phyloP scores from a whole-genome alignment of 805 yeast genomes.

The Candida tallmaniae region DNA sequence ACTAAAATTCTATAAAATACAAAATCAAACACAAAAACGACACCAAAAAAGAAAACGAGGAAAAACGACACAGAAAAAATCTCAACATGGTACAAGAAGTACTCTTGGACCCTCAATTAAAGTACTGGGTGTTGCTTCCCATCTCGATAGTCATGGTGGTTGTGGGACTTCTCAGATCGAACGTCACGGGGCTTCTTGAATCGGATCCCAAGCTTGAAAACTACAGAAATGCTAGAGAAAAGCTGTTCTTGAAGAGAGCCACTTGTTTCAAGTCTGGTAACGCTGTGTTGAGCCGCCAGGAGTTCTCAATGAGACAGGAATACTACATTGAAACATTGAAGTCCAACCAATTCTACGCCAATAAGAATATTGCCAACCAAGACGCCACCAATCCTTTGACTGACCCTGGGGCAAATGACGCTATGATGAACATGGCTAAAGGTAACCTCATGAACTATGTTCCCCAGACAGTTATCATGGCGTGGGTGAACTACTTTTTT shows the following conservation, averaged over 20 bases:
- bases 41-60: too few relatives aligned
- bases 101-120: conserved; percentile 82
- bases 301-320: conserved; percentile 51
- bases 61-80: too few relatives aligned
- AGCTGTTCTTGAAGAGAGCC: conserved; percentile 57
- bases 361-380: conserved; percentile 33
- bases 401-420: conserved; percentile 69
- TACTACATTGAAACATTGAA: conserved; percentile 45
- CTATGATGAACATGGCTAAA: conserved; percentile 71
- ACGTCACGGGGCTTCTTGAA: conserved; percentile 56
- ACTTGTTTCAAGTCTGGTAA: conserved; percentile 53
- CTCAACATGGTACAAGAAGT: too few relatives aligned
- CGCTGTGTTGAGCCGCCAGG: conserved; percentile 44
- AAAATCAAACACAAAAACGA: too few relatives aligned
- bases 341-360: conserved; percentile 53
- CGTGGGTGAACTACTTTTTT: conserved; percentile 92
- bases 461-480: conserved; percentile 93
- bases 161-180: conserved; percentile 74
- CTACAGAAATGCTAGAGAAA: conserved; percentile 39
- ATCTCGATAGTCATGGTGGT: conserved; percentile 86
- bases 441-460: conserved; percentile 77
- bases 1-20: too few relatives aligned
- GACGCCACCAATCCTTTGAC: conserved; percentile 62
- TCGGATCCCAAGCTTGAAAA: conserved; percentile 54
- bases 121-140: conserved; percentile 88